These are phyloP conservation scores for Margaritispora aquatica DNA, from an alignment of 495 filamentous ascomycete genomes.

Conservation along the genomic window DNA sequence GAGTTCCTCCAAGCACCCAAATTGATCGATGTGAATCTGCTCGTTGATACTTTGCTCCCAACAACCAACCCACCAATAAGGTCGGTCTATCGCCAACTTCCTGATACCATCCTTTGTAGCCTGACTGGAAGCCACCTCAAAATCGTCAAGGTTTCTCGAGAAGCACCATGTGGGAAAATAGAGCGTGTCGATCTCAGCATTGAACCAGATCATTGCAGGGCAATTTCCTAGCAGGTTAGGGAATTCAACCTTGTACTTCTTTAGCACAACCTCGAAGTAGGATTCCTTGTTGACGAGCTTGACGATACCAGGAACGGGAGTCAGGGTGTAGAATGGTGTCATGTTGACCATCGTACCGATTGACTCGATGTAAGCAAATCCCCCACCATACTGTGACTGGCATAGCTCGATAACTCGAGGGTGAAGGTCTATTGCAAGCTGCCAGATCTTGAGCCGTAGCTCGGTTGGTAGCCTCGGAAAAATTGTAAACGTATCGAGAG, in stretches of 20 bases:
- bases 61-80: not conserved
- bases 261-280: not conserved
- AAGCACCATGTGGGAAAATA: not conserved
- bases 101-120: not conserved
- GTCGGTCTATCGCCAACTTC: not conserved
- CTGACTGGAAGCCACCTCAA: not conserved
- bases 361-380: no score
- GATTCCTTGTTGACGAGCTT: not conserved
- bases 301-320: not conserved
- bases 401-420: not conserved
- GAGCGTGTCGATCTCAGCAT: not conserved
- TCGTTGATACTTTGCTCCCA: not conserved
- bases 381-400: not conserved
- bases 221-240: not conserved
- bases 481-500: not conserved
- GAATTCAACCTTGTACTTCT: not conserved
- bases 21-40: not conserved
- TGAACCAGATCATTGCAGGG: not conserved
- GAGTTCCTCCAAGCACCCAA: not conserved
- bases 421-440: not conserved
- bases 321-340: not conserved
- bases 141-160: not conserved
- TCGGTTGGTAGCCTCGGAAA: constrained; percentile 6
- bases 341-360: no score
- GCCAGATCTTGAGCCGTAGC: constrained; percentile 5